These are phyloP conservation scores for Russula olivacea DNA, from an alignment of 768 basidiomycete genomes.

Conservation along the genomic window DNA sequence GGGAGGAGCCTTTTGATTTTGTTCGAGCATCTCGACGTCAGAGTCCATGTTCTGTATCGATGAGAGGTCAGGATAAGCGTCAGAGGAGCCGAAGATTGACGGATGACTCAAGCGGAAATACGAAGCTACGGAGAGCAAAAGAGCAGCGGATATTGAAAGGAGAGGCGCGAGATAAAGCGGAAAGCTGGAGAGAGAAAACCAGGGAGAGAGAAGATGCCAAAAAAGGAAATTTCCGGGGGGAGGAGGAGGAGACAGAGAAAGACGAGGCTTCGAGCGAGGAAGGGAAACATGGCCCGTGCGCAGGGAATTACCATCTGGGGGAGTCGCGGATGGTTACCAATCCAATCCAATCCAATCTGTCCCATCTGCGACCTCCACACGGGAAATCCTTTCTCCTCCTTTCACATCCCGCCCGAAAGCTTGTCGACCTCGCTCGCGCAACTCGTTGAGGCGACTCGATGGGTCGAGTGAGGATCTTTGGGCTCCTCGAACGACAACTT, in stretches of 20 bases:
- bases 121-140: neutral
- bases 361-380: neutral
- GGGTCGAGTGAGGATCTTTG: neutral
- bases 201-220: conserved; percentile 29
- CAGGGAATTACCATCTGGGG: conserved; percentile 23
- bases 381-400: neutral
- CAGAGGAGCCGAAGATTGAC: neutral
- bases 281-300: conserved; percentile 23
- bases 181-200: conserved; percentile 6
- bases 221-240: conserved; percentile 31
- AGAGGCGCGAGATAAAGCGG: conserved; percentile 3
- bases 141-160: neutral
- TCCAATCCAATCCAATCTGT: neutral
- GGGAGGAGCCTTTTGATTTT: conserved; percentile 3
- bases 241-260: conserved; percentile 18
- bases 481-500: no score
- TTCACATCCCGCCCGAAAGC: neutral
- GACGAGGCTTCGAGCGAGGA: conserved; percentile 8
- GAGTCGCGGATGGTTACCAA: conserved; percentile 8
- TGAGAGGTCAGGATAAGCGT: neutral
- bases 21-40: conserved; percentile 19
- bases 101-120: neutral
- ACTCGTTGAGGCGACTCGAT: neutral
- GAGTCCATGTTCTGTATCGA: conserved; percentile 8
- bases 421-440: neutral